phyloP scores from a whole-genome alignment of 2,329 filamentous ascomycete species.

The Alternaria burnsii region DNA sequence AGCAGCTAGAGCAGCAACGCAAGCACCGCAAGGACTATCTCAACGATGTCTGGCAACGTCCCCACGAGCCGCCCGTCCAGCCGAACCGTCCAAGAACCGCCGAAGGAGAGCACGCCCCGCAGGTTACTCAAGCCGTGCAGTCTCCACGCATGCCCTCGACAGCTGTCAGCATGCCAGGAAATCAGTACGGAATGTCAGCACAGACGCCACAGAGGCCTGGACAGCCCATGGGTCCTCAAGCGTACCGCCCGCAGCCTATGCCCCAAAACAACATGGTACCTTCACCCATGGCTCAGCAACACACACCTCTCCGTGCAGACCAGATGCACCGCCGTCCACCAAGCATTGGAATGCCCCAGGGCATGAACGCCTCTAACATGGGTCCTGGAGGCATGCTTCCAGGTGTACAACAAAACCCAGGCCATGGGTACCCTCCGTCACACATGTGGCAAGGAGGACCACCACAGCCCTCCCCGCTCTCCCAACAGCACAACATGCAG shows the following conservation, averaged over 20 bases:
- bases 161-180: slow-evolving; percentile 62
- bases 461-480: slow-evolving; percentile 59
- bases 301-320: slow-evolving; percentile 65
- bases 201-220: slow-evolving; percentile 65
- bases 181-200: slow-evolving; percentile 66
- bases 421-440: slow-evolving; percentile 56
- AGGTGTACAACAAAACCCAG: slow-evolving; percentile 52
- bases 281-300: slow-evolving; percentile 75
- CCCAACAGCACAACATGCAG: slow-evolving; percentile 56
- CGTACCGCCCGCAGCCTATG: slow-evolving; percentile 76
- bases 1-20: slow-evolving; percentile 80
- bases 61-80: slow-evolving; percentile 77
- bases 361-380: slow-evolving; percentile 42
- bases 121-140: slow-evolving; percentile 56
- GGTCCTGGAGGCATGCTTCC: slow-evolving; percentile 49
- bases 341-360: slow-evolving; percentile 50
- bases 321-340: slow-evolving; percentile 74
- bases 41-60: slow-evolving; percentile 81
- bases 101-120: slow-evolving; percentile 50
- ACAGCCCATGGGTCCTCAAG: slow-evolving; percentile 69
- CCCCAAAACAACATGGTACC: slow-evolving; percentile 76
- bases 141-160: slow-evolving; percentile 67
- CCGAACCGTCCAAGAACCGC: slow-evolving; percentile 53
- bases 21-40: slow-evolving; percentile 81
- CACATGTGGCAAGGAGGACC: slow-evolving; percentile 61